Conservation (phyloP, 495 filamentous ascomycete genomes). For the Parathielavia hyrcaniae region DNA sequence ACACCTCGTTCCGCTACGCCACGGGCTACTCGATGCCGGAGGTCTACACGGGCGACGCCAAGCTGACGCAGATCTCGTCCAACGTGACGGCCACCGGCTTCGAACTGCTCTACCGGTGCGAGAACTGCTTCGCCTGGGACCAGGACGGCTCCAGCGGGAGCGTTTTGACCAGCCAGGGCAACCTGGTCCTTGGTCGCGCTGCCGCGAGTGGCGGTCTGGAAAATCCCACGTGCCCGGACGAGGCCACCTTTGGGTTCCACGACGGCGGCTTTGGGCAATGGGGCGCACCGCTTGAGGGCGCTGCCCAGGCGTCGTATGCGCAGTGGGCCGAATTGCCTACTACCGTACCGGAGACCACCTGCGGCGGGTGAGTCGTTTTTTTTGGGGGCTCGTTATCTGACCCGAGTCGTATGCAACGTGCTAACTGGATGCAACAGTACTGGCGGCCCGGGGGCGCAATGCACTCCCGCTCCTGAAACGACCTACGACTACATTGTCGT, state of each 20-base stretch:
- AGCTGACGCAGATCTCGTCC: conserved; percentile 52
- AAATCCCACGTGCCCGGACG: conserved; percentile 29
- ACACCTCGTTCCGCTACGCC: conserved; percentile 53
- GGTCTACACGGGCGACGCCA: conserved; percentile 54
- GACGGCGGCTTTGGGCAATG: conserved; percentile 39
- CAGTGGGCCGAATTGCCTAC: conserved; percentile 45
- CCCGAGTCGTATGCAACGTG: background rate
- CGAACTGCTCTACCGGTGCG: conserved; percentile 56
- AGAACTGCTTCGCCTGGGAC: conserved; percentile 55
- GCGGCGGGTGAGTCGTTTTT: conserved; percentile 31
- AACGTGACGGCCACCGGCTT: conserved; percentile 49
- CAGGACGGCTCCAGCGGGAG: conserved; percentile 23
- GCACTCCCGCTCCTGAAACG: conserved; percentile 40
- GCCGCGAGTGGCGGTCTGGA: conserved; percentile 23
- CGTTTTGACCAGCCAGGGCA: conserved; percentile 24
- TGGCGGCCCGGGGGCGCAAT: conserved; percentile 9
- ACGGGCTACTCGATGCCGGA: conserved; percentile 52
- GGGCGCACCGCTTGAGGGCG: conserved; percentile 37
- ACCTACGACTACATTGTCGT: conserved; percentile 64
- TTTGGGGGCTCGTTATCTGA: no score
- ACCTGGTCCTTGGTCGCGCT: conserved; percentile 29
- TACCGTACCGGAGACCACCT: conserved; percentile 32
- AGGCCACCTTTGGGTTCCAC: conserved; percentile 34
- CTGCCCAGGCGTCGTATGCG: conserved; percentile 43
- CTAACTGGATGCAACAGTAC: conserved; percentile 5